Evolutionary conservation across 2,329 filamentous ascomycete species (phyloP), one percentile per base, ranked within the genome.

Genomic region (Dendryphion nanum): DNA sequence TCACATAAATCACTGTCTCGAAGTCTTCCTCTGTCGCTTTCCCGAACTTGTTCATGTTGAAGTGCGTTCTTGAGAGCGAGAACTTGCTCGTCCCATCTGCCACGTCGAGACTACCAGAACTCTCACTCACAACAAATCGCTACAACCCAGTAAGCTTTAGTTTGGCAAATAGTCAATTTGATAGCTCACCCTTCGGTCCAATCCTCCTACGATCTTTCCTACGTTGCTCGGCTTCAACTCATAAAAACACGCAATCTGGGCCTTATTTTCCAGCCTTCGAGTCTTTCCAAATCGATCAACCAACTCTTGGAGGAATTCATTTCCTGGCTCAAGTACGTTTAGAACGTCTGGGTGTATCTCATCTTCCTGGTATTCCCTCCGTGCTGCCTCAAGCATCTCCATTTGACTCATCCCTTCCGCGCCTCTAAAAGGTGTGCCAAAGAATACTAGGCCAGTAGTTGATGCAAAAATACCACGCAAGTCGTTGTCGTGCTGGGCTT

Each of bases 391-490:
- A 14, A 57, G 45, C 44, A 57, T 55, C 42, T 55, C 50, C 17
- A 43, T 39, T 37, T 57, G 50, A 31, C 31, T 45, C 44, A 56
- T 54, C 17, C 49, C 52, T 14, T 49, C 44, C 5, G 52, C 51
- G 14, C 51, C 53, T 34, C 51, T 38, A 23, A 58, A 58, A 3
- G 55, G 55, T 17, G 50, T 58, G 10, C 53, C 55, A 30, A 58
- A 43, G 40, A 51, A 50, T n/a, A 55, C 17, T 12, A 54, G 37
- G 19, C 53, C 44, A 14, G 38, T 51, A 15, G 48, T 55, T 7
- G 45, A 53, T 18, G 16, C 17, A 36, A 53, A 57, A 7, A 52
- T 13, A n/a, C 47, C 42, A 30, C 42, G 46, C 50, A 45, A 56
- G 8, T 51, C 41, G 10, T 21, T 43, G 29, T 53, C 8, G 3